Evolutionary conservation across 345 rosid genomes (phyloP).

Genomic region (Rhodamnia argentea): DNA sequence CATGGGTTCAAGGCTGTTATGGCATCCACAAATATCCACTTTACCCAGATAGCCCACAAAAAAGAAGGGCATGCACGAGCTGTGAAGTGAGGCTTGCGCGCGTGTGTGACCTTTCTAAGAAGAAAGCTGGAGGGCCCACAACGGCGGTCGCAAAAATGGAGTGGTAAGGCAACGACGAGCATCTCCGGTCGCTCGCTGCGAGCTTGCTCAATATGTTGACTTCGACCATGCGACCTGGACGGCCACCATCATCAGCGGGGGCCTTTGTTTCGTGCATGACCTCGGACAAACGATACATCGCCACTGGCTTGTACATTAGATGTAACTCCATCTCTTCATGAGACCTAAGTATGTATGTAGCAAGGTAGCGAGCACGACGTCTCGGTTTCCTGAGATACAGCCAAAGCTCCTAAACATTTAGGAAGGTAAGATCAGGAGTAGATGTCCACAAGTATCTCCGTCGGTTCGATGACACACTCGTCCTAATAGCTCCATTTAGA

Average conservation of each 20-base stretch:
- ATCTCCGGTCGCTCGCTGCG: background rate
- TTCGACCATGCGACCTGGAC: background rate
- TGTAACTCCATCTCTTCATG: no score
- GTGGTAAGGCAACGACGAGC: no score
- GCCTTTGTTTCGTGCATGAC: background rate
- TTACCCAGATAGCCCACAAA: constrained; percentile 48
- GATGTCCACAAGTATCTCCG: no score
- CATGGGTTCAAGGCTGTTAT: background rate
- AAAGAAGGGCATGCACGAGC: no score
- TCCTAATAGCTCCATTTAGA: no score
- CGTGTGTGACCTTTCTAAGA: background rate
- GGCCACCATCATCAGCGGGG: background rate
- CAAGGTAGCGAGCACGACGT: no score
- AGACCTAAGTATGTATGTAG: no score
- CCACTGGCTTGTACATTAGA: background rate
- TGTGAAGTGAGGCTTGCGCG: background rate
- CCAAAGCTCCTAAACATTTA: no score
- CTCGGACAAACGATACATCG: background rate
- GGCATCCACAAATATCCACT: background rate
- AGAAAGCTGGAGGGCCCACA: background rate
- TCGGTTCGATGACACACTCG: no score
- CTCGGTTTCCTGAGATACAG: no score
- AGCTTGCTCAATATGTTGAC: constrained; percentile 2
- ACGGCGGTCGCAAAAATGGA: no score
- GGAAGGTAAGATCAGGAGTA: no score